Conservation (phyloP, 257 asterid species). For the Misopates orontium region DNA sequence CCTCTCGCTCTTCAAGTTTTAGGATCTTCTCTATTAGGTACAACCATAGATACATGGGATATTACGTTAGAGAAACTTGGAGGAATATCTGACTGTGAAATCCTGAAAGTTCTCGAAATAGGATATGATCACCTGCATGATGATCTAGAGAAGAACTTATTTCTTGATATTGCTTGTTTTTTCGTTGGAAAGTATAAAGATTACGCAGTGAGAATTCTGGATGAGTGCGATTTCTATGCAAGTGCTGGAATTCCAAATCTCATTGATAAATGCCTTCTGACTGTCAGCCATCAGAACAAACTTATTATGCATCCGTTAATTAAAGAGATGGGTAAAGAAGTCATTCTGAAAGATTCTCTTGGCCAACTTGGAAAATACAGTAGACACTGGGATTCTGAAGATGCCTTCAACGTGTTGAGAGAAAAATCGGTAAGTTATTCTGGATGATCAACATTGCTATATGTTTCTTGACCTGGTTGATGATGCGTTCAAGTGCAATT, state of each 20-base stretch:
- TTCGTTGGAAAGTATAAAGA: slow-evolving; percentile 27
- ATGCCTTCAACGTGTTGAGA: slow-evolving; percentile 13
- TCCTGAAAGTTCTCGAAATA: slow-evolving; percentile 14
- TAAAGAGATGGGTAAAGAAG: slow-evolving; percentile 26
- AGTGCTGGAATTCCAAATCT: slow-evolving; percentile 16
- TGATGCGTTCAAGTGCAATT: neutral
- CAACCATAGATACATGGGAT: slow-evolving; percentile 12
- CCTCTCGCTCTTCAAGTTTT: slow-evolving; percentile 28
- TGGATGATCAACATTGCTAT: neutral
- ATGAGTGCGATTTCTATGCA: slow-evolving; percentile 10
- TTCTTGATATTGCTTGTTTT: slow-evolving; percentile 28
- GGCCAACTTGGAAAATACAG: slow-evolving; percentile 2
- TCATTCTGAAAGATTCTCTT: slow-evolving; percentile 13
- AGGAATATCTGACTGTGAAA: slow-evolving; percentile 10
- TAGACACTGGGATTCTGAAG: slow-evolving; percentile 19
- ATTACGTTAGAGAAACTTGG: slow-evolving; percentile 10
- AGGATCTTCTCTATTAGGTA: slow-evolving; percentile 8
- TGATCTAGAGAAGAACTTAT: slow-evolving; percentile 11
- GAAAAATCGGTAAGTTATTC: slow-evolving; percentile 17
- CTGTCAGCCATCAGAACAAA: slow-evolving; percentile 17
- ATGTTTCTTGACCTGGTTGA: neutral
- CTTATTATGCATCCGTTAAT: slow-evolving; percentile 23
- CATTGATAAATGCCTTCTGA: slow-evolving; percentile 22
- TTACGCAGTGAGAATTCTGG: slow-evolving; percentile 19
- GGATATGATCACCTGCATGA: slow-evolving; percentile 13